phyloP scores from a whole-genome alignment of 306 rosid genomes.

The Prunus davidiana region DNA sequence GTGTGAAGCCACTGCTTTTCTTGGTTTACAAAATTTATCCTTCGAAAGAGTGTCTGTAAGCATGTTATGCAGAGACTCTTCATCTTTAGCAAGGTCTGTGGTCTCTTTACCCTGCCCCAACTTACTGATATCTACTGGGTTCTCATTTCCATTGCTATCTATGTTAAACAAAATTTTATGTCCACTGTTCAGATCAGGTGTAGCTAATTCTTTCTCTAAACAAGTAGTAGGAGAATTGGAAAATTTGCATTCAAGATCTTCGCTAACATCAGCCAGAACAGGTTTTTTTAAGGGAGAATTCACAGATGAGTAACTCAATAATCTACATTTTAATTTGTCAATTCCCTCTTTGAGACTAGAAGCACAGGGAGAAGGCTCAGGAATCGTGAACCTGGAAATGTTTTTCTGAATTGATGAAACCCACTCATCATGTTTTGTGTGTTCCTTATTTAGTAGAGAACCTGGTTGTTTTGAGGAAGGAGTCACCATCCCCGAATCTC shows the following conservation, averaged over 20 bases:
- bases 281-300: constrained; percentile 29
- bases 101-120: constrained; percentile 37
- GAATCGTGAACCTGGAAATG: constrained; percentile 44
- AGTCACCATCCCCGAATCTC: constrained; percentile 33
- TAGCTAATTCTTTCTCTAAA: constrained; percentile 37
- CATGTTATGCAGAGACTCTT: constrained; percentile 23
- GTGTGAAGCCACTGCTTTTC: constrained; percentile 28
- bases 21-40: constrained; percentile 20
- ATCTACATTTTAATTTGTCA: constrained; percentile 45
- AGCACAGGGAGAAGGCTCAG: constrained; percentile 45
- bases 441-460: constrained; percentile 25
- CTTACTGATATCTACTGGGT: constrained; percentile 26
- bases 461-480: constrained; percentile 33
- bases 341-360: constrained; percentile 58
- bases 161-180: constrained; percentile 30
- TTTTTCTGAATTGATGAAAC: constrained; percentile 46
- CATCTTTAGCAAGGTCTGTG: constrained; percentile 22
- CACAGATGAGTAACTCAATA: constrained; percentile 56
- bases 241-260: constrained; percentile 32
- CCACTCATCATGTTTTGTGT: constrained; percentile 21
- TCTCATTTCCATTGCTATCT: constrained; percentile 27
- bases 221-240: constrained; percentile 34
- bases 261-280: constrained; percentile 19
- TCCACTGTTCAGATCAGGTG: constrained; percentile 30
- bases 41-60: constrained; percentile 20